Evolutionary conservation across 495 filamentous ascomycete species (phyloP).

Genomic region (Aspergillus sclerotioniger): DNA sequence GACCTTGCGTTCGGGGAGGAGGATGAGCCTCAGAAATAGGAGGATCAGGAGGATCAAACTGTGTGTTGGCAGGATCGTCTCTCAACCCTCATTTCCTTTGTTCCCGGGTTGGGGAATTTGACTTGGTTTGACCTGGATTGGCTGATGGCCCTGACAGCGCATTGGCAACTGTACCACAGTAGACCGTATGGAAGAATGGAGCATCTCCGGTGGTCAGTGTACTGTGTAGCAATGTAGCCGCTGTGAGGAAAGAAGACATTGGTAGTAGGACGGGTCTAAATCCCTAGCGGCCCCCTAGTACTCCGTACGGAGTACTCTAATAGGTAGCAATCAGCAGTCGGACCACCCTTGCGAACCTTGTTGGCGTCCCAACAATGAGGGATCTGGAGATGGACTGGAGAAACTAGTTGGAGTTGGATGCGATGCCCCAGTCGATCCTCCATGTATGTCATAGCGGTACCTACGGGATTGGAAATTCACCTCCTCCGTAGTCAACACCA

Average conservation of each 20-base stretch:
- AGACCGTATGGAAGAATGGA: too few species aligned
- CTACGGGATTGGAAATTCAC: too few species aligned
- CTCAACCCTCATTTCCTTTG: neutral
- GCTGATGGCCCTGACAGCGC: too few species aligned
- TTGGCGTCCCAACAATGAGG: slow-evolving; percentile 2
- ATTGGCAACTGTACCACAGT: too few species aligned
- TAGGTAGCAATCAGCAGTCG: neutral
- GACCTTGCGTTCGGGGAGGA: neutral
- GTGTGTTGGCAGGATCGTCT: neutral
- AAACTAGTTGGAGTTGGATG: neutral
- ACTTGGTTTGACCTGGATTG: neutral
- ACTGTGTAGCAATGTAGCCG: neutral
- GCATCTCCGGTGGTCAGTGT: neutral
- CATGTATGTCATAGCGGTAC: slow-evolving; percentile 6
- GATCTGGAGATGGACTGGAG: neutral
- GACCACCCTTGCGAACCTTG: neutral
- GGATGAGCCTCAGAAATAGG: neutral
- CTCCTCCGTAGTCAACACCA: neutral
- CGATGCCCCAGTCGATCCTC: neutral
- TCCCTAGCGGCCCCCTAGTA: slow-evolving; percentile 1
- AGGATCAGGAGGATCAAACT: neutral
- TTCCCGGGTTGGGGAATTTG: neutral
- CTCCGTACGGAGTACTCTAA: too few species aligned
- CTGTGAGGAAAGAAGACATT: neutral
- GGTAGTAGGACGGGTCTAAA: neutral